Base-by-base conservation (phyloP, 2,329 filamentous ascomycete genomes). In the Truncatella angustata region DNA sequence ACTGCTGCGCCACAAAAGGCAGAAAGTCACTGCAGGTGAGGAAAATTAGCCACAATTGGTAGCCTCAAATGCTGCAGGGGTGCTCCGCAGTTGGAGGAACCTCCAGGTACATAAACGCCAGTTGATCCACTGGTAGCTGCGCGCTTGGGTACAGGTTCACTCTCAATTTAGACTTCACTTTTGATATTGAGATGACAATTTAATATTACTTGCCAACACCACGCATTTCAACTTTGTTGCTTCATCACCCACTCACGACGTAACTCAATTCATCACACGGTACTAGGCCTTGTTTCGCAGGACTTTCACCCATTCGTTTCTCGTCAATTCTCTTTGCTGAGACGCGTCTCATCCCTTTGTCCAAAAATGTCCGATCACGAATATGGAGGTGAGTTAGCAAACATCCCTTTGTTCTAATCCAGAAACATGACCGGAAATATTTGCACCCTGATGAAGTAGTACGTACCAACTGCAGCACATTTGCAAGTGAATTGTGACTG, bases 291-390 rank as follows among this genome's bases (percentile, higher is more conserved):
- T n/a, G n/a, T n/a, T n/a, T n/a, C n/a, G n/a, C n/a, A n/a, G n/a
- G n/a, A n/a, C n/a, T n/a, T n/a, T n/a, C n/a, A n/a, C n/a, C n/a
- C n/a, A n/a, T n/a, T n/a, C n/a, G n/a, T n/a, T n/a, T n/a, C n/a
- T n/a, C n/a, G n/a, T n/a, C n/a, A n/a, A n/a, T n/a, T n/a, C n/a
- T n/a, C n/a, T n/a, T n/a, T n/a, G n/a, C n/a, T n/a, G n/a, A n/a
- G n/a, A n/a, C n/a, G n/a, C n/a, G n/a, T n/a, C n/a, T n/a, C n/a
- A n/a, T n/a, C n/a, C 5, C 20, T 11, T 47, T 24, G 37, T 16
- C 49, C 49, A 63, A 71, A 42, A 56, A 86, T 86, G 84, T 86
- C 84, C 52, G 84, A 86, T 63, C 80, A 85, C 68, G 84, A 86
- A 66, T 83, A 85, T 72, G 79, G 76, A 70, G 79, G 83, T 85